A percentile compares a stretch with the other conserved stretches of the same genome.
Conservation (phyloP, 2,329 filamentous ascomycete genomes). For the Penicillium paneum region DNA sequence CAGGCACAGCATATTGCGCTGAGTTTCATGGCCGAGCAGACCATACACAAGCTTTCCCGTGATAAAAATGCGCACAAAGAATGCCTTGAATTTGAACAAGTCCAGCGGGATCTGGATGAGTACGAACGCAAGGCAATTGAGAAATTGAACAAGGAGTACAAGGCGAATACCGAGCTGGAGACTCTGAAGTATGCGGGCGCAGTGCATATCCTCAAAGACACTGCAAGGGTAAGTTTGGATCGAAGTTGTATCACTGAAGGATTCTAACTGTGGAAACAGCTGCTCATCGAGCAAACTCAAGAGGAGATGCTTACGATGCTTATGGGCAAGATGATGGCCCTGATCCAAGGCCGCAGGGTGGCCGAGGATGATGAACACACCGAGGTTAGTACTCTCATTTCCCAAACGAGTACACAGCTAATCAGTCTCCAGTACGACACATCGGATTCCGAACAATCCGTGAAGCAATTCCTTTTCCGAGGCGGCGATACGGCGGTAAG, state of each 20-base stretch:
- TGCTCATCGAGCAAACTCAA: constrained; percentile 11
- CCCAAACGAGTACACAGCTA: background rate
- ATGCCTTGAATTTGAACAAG: constrained; percentile 38
- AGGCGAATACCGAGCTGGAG: constrained; percentile 31
- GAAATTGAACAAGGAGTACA: constrained; percentile 32
- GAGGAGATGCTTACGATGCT: constrained; percentile 19
- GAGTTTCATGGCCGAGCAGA: constrained; percentile 38
- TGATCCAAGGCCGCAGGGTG: constrained; percentile 16
- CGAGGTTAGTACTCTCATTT: constrained; percentile 16
- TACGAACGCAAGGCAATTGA: constrained; percentile 28
- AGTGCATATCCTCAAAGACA: constrained; percentile 32
- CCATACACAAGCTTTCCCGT: constrained; percentile 38
- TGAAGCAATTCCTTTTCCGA: constrained; percentile 24
- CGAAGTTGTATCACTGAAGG: background rate
- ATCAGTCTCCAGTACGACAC: constrained; percentile 27
- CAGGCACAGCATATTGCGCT: constrained; percentile 42
- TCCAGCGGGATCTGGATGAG: constrained; percentile 32
- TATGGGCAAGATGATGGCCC: constrained; percentile 21
- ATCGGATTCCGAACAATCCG: constrained; percentile 28
- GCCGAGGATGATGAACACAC: constrained; percentile 27
- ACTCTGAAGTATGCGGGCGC: constrained; percentile 31
- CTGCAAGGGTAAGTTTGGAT: constrained; percentile 30
- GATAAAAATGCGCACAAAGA: constrained; percentile 43
- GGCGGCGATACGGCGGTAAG: constrained; percentile 20
- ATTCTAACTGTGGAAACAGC: constrained; percentile 9